These are phyloP conservation scores for Datura wrightii DNA, from an alignment of 257 asterid genomes.

Conservation along the genomic window DNA sequence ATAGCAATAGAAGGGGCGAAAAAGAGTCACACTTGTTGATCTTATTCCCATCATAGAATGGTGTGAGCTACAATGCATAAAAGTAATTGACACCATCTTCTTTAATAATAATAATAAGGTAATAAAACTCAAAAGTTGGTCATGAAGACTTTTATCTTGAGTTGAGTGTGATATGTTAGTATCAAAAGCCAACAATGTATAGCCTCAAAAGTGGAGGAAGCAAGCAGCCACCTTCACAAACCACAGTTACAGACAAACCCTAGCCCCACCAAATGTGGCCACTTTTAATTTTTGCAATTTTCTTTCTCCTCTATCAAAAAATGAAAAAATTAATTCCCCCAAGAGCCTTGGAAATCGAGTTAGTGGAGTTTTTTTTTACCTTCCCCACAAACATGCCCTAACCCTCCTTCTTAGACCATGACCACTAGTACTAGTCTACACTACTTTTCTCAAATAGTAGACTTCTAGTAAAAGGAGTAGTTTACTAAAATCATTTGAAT, in stretches of 20 bases:
- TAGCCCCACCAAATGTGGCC: constrained; percentile 39
- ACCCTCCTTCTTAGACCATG: constrained; percentile 31
- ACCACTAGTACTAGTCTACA: constrained; percentile 23
- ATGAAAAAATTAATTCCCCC: constrained; percentile 45
- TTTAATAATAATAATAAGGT: constrained; percentile 36
- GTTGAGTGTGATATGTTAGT: constrained; percentile 38
- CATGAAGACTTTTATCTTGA: constrained; percentile 40
- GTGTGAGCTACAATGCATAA: constrained; percentile 26
- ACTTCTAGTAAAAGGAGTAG: background rate
- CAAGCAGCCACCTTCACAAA: constrained; percentile 39
- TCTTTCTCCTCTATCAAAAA: constrained; percentile 36
- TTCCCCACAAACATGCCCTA: constrained; percentile 58
- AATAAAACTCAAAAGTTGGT: constrained; percentile 49
- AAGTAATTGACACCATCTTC: constrained; percentile 16
- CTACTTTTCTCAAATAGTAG: background rate
- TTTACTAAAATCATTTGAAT: too few relatives aligned
- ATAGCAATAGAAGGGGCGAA: too few relatives aligned
- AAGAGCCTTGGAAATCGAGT: constrained; percentile 53
- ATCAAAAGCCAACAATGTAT: constrained; percentile 21
- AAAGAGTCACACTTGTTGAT: background rate
- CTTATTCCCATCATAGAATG: constrained; percentile 22
- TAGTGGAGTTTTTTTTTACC: constrained; percentile 44
- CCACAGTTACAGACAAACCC: constrained; percentile 36
- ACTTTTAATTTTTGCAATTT: constrained; percentile 32
- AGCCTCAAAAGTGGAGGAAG: constrained; percentile 35